Evolutionary conservation across 2,329 filamentous ascomycete genomes (phyloP).

Genomic region (Trichocomaceae sp.): DNA sequence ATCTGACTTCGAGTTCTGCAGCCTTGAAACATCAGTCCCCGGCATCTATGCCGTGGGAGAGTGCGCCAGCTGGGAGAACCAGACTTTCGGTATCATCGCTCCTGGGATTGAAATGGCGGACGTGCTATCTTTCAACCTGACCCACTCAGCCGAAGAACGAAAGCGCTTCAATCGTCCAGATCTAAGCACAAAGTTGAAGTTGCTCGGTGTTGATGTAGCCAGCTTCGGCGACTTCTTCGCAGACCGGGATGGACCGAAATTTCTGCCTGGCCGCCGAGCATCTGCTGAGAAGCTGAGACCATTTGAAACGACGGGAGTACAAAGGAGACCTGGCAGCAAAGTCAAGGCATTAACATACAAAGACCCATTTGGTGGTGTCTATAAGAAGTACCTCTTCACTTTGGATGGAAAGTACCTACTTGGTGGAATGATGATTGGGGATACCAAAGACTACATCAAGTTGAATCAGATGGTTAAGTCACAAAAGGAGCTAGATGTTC

Average conservation of each 20-base stretch:
- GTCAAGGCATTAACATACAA: conserved; percentile 84
- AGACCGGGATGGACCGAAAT: conserved; percentile 72
- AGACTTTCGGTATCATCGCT: conserved; percentile 82
- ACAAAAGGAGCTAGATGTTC: conserved; percentile 69
- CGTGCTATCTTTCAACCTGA: conserved; percentile 83
- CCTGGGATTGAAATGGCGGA: conserved; percentile 92
- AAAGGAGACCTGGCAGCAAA: neutral
- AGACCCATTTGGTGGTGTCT: conserved; percentile 79
- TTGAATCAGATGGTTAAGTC: conserved; percentile 80
- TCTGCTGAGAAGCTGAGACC: conserved; percentile 26
- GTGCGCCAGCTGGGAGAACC: conserved; percentile 81
- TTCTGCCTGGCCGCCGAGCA: conserved; percentile 56
- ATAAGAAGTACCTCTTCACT: conserved; percentile 92
- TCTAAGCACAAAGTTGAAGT: conserved; percentile 83
- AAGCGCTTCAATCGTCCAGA: conserved; percentile 73
- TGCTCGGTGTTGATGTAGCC: conserved; percentile 83
- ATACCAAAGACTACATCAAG: conserved; percentile 85
- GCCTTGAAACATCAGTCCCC: conserved; percentile 60
- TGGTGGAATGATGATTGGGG: conserved; percentile 96
- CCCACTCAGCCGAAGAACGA: conserved; percentile 64
- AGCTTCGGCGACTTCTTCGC: conserved; percentile 94
- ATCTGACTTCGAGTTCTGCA: conserved; percentile 11
- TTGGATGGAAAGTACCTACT: conserved; percentile 82
- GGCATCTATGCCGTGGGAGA: conserved; percentile 85
- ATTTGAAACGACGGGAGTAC: conserved; percentile 35